Conservation (phyloP, 116 monocot genomes). For the Dioscorea cayenensis region DNA sequence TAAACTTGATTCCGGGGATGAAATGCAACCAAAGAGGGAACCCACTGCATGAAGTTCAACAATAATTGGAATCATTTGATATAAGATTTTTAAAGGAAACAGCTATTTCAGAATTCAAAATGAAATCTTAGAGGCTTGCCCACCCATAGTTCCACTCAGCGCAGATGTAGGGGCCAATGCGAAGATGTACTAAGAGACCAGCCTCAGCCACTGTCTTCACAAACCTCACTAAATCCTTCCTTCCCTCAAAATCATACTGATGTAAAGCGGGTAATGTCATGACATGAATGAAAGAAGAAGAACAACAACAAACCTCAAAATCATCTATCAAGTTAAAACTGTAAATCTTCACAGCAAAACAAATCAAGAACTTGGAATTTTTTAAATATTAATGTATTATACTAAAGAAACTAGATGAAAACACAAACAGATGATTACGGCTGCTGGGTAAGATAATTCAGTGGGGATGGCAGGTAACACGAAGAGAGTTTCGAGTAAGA, state of each 20-base stretch:
- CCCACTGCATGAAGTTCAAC: constrained; percentile 31
- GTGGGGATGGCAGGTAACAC: no score
- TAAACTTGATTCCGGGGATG: constrained; percentile 73
- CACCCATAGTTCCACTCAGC: constrained; percentile 74
- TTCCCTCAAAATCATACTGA: constrained; percentile 58
- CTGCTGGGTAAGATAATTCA: no score
- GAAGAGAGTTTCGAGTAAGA: no score
- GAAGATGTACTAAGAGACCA: constrained; percentile 54
- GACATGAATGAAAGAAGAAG: background rate
- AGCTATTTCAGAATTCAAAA: background rate
- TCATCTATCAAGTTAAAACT: background rate
- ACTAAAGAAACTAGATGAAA: no score
- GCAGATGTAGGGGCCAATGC: constrained; percentile 54
- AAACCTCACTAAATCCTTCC: constrained; percentile 53
- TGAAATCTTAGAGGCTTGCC: background rate
- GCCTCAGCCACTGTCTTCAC: constrained; percentile 52
- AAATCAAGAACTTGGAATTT: no score
- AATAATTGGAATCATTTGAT: background rate
- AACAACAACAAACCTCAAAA: background rate
- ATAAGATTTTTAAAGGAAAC: background rate
- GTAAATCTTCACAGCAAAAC: no score
- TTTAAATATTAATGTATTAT: no score
- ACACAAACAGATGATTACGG: no score
- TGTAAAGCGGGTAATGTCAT: background rate
- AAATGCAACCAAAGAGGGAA: constrained; percentile 85